A percentile compares a stretch with the other conserved stretches of the same genome.
phyloP scores from a whole-genome alignment of 768 basidiomycete genomes.

The Gautieria morchelliformis region DNA sequence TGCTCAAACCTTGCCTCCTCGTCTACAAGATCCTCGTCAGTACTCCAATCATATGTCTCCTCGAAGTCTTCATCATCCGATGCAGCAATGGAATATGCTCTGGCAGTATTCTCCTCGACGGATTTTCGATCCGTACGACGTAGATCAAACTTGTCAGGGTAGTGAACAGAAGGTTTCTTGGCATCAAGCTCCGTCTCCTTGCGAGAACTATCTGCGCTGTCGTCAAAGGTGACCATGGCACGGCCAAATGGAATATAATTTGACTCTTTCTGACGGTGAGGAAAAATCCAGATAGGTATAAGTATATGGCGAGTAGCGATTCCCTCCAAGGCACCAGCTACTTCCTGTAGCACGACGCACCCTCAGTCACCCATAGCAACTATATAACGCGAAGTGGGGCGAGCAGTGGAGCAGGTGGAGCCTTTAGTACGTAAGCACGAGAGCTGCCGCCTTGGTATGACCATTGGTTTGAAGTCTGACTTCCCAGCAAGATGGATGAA shows the following conservation, averaged over 20 bases:
- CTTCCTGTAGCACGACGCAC: too few relatives aligned
- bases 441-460: too few relatives aligned
- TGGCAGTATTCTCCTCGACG: conserved; percentile 2
- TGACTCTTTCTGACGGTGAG: background rate
- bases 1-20: conserved; percentile 58
- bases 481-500: too few relatives aligned
- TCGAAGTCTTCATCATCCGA: conserved; percentile 53
- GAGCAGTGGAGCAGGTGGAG: too few relatives aligned
- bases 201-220: background rate
- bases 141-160: background rate
- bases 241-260: background rate
- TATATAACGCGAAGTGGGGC: too few relatives aligned
- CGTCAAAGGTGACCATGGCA: background rate
- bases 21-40: conserved; percentile 66
- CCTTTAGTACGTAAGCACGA: too few relatives aligned
- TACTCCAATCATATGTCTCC: conserved; percentile 67
- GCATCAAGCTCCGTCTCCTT: background rate
- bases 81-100: conserved; percentile 34
- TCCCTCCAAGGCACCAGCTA: too few relatives aligned
- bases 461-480: too few relatives aligned
- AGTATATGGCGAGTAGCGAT: too few relatives aligned
- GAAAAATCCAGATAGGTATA: background rate
- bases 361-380: too few relatives aligned
- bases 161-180: conserved; percentile 1
- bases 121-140: background rate